A percentile compares a stretch with the other conserved stretches of the same genome.
Conservation (phyloP, 306 rosid genomes). For the Prunus persica region DNA sequence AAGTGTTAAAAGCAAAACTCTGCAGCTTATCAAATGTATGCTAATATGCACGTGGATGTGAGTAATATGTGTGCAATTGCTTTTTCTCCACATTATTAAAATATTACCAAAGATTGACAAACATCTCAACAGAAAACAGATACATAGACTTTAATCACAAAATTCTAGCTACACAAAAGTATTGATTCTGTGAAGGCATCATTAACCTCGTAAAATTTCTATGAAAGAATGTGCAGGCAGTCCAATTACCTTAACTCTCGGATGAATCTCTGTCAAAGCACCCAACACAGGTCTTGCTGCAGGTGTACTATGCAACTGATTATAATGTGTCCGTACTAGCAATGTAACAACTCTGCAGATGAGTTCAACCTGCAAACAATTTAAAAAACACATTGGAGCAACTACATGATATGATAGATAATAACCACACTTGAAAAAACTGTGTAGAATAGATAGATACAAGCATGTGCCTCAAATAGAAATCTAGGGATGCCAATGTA, state of each 20-base stretch:
- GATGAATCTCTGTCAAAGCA: conserved; percentile 57
- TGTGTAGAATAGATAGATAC: not conserved
- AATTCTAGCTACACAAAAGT: too few species aligned
- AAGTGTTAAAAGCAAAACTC: not conserved
- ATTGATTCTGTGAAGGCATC: too few species aligned
- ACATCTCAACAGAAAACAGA: too few species aligned
- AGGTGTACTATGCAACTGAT: conserved; percentile 76
- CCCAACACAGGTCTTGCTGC: conserved; percentile 71
- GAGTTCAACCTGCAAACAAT: conserved; percentile 75
- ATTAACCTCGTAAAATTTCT: not conserved
- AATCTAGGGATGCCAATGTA: not conserved
- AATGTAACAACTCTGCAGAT: conserved; percentile 71
- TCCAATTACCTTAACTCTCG: conserved; percentile 70
- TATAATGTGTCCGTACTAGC: conserved; percentile 67
- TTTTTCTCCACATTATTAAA: too few species aligned
- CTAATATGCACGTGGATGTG: too few species aligned
- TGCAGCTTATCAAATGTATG: too few species aligned
- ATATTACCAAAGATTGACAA: too few species aligned
- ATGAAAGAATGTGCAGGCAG: not conserved
- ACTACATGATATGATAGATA: not conserved
- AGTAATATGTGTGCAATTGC: too few species aligned
- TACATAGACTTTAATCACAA: too few species aligned
- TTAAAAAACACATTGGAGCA: not conserved
- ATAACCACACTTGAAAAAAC: not conserved
- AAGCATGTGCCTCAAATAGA: not conserved